Conservation (phyloP, 2,329 filamentous ascomycete genomes). For the Botrytis elliptica region DNA sequence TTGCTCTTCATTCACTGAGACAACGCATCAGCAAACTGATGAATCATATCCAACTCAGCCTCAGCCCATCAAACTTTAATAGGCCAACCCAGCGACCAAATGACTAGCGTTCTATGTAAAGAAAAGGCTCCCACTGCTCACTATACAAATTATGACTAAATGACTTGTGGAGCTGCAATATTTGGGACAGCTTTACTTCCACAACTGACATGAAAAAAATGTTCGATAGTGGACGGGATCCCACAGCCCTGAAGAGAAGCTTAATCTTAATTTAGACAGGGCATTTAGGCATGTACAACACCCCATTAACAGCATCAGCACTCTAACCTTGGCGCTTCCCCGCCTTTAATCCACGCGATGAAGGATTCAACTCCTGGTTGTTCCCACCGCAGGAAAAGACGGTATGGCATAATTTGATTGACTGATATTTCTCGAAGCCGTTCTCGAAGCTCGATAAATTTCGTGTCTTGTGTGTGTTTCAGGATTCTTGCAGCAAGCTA, state of each 20-base stretch:
- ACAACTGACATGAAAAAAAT: not conserved
- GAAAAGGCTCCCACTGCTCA: not conserved
- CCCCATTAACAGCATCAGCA: not conserved
- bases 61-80: not conserved
- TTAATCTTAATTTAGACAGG: not conserved
- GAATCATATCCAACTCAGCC: slow-evolving; percentile 7
- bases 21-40: slow-evolving; percentile 15
- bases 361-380: not conserved
- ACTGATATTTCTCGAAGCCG: not conserved
- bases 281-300: not conserved
- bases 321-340: not conserved
- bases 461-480: not conserved
- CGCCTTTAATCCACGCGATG: not conserved
- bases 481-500: not conserved
- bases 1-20: not conserved
- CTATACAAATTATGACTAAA: not conserved
- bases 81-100: not conserved
- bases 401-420: not conserved
- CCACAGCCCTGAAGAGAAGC: slow-evolving; percentile 6
- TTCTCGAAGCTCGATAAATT: not conserved
- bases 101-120: not conserved
- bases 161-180: not conserved
- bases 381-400: too few species aligned
- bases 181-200: not conserved
- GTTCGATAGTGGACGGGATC: not conserved